Conservation (phyloP, 495 filamentous ascomycete species). For the Trichocladium uniseriatum region DNA sequence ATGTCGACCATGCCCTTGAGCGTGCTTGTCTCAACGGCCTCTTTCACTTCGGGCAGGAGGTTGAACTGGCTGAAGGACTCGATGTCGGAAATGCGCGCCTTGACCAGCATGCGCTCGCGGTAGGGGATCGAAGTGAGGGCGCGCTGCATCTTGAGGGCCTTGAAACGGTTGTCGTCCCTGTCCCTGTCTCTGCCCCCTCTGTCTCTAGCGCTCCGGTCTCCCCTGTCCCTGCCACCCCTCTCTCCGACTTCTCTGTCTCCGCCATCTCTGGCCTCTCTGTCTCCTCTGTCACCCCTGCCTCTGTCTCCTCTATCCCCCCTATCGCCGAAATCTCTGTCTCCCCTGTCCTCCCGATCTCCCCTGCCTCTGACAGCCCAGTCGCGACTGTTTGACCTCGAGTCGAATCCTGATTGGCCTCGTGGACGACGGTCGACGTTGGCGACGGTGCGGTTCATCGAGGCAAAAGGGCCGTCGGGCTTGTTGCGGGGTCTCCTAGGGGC, state of each 20-base stretch:
- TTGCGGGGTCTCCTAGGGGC: slow-evolving; percentile 28
- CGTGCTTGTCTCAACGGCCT: slow-evolving; percentile 60
- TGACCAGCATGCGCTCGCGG: slow-evolving; percentile 56
- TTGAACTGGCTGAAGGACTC: slow-evolving; percentile 73
- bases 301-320: slow-evolving; percentile 27
- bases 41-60: slow-evolving; percentile 61
- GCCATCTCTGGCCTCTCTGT: slow-evolving; percentile 23
- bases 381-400: slow-evolving; percentile 2
- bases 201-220: slow-evolving; percentile 22
- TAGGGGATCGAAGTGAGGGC: slow-evolving; percentile 66
- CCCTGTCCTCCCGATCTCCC: too few species aligned
- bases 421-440: slow-evolving; percentile 44
- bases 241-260: slow-evolving; percentile 27
- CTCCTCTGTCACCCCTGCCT: slow-evolving; percentile 30
- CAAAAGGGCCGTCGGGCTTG: slow-evolving; percentile 54
- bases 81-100: slow-evolving; percentile 55
- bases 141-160: slow-evolving; percentile 93
- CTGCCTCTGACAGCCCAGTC: too few species aligned
- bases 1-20: slow-evolving; percentile 62
- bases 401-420: slow-evolving; percentile 27
- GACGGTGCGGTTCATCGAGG: slow-evolving; percentile 66
- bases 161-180: slow-evolving; percentile 40
- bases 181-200: slow-evolving; percentile 26
- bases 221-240: slow-evolving; percentile 24
- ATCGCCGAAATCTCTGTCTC: too few species aligned